Evolutionary conservation across 73 alveolate species (phyloP).

Genomic region (Paramecium biaurelia): DNA sequence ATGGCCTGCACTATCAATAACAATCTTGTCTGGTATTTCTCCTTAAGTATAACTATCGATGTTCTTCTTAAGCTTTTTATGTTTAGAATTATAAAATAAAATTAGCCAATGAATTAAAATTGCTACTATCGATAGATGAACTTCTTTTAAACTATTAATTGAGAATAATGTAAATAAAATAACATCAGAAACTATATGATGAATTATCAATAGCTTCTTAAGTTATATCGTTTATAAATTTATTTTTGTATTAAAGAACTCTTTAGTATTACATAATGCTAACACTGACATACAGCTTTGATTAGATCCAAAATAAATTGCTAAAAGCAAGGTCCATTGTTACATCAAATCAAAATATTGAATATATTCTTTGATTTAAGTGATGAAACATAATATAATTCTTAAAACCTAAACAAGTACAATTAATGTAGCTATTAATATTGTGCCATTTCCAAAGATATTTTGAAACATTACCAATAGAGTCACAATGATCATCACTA

Average conservation of each 20-base stretch:
- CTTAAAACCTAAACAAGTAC: neutral
- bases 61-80: neutral
- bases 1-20: neutral
- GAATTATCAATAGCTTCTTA: neutral
- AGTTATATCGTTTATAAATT: neutral
- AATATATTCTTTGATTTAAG: neutral
- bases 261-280: neutral
- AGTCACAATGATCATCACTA: neutral
- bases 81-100: neutral
- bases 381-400: neutral
- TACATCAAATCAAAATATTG: neutral
- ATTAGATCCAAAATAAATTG: neutral
- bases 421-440: neutral
- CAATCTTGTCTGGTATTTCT: neutral
- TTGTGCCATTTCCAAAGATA: neutral
- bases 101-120: neutral
- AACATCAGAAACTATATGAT: neutral
- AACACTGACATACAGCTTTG: neutral
- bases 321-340: neutral
- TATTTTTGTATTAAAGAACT: neutral
- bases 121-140: neutral
- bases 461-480: neutral
- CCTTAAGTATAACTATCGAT: neutral
- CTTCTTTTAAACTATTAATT: neutral
- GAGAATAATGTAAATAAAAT: neutral